Evolutionary conservation across 805 yeast species (phyloP), one percentile per base, ranked within the genome.

Genomic region (Ogataea populi-albae): DNA sequence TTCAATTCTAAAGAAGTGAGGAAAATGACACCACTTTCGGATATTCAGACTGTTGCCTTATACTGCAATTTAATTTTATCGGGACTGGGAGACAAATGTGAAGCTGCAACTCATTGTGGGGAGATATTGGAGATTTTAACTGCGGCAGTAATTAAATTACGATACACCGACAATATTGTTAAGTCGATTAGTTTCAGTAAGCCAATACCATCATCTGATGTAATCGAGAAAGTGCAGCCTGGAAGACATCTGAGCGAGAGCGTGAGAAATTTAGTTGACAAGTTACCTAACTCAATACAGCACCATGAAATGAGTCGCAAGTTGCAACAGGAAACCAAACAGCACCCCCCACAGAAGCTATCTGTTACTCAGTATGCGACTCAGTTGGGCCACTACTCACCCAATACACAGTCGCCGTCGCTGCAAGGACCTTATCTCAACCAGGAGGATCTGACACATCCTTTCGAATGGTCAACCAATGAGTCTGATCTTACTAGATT

Each of bases 21-120:
- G 16, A 53, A 59, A 5, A 61, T 62, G 5, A 68, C 77, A 14
- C 55, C 71, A 1, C 46, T 76, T 15, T 65, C 67, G 16, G 76
- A 71, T 30, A 67, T 80, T 22, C 77, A 83, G 17, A 66, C 65
- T 18, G 61, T 65, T 26, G 63, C 74, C 2, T 46, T 53, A 8
- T 69, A 71, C 27, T 78, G 85, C 32, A 65, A 78, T 34, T 65
- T 67, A 10, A 81, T 85, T 3, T 60, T 86, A 36, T 67, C 69
- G 16, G 75, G 82, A 21, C 63, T 86, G 50, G 64, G 69, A 18
- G 86, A 80, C 31, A 69, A 77, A 26, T 86, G 95, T 59, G 88
- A 81, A 42, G 91, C 95, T 1, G 94, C 95, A 0, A 61, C 62
- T 6, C 76, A 73, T 34, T 86, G 95, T 52, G 67, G 74, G 24